These are phyloP conservation scores for Anthracocystis panici-leucophaei DNA, from an alignment of 1,284 basidiomycete species.

Conservation along the genomic window DNA sequence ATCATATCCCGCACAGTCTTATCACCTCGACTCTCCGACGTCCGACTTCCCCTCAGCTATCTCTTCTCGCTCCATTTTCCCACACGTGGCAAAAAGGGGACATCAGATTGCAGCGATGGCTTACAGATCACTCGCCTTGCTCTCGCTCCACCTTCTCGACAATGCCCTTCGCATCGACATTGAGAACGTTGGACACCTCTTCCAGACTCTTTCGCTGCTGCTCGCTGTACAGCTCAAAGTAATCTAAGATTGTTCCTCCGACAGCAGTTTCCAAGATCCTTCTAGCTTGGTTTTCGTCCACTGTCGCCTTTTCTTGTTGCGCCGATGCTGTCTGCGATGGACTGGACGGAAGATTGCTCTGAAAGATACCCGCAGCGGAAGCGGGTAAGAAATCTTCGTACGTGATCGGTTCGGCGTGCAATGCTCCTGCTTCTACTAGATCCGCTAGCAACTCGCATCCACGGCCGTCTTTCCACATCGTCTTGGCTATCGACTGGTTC, in stretches of 20 bases:
- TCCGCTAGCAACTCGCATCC: slow-evolving; percentile 26
- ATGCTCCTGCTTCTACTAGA: slow-evolving; percentile 64
- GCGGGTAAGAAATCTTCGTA: slow-evolving; percentile 72
- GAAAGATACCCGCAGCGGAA: slow-evolving; percentile 72
- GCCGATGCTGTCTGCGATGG: background rate
- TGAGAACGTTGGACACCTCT: slow-evolving; percentile 13
- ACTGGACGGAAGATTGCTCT: slow-evolving; percentile 63
- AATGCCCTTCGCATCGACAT: background rate
- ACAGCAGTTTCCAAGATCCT: slow-evolving; percentile 25
- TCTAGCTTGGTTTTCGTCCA: slow-evolving; percentile 12
- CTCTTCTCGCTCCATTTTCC: too few species aligned
- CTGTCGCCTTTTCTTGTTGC: background rate
- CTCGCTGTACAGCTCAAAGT: slow-evolving; percentile 36
- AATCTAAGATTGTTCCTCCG: slow-evolving; percentile 39
- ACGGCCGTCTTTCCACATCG: slow-evolving; percentile 6
- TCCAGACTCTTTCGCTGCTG: slow-evolving; percentile 37
- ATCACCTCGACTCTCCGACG: slow-evolving; percentile 9
- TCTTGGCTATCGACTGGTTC: slow-evolving; percentile 12
- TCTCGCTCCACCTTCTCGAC: background rate
- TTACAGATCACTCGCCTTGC: slow-evolving; percentile 6
- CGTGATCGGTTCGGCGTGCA: slow-evolving; percentile 68
- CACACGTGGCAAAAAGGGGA: background rate
- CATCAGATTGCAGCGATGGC: background rate
- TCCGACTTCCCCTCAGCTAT: background rate
- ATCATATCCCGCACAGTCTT: slow-evolving; percentile 2